These are phyloP conservation scores for Fraxinus nigra DNA, from an alignment of 305 asterid genomes.

Conservation along the genomic window DNA sequence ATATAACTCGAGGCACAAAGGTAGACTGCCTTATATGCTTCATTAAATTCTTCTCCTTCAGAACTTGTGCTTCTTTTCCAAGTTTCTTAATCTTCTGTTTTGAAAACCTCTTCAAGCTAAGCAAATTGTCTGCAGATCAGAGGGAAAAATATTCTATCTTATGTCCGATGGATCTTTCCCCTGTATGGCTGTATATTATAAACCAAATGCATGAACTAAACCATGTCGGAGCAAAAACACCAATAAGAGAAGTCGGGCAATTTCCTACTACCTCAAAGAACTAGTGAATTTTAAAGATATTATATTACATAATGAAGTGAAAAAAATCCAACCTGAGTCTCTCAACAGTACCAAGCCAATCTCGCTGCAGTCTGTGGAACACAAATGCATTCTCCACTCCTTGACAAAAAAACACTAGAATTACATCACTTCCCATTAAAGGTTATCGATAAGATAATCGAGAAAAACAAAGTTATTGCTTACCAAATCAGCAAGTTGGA, in stretches of 20 bases:
- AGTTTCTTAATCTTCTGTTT: slow-evolving; percentile 71
- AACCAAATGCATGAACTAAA: not conserved
- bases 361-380: slow-evolving; percentile 86
- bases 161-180: not conserved
- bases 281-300: not conserved
- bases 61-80: slow-evolving; percentile 68
- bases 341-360: slow-evolving; percentile 66
- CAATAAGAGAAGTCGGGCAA: not conserved
- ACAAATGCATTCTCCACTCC: slow-evolving; percentile 75
- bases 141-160: not conserved
- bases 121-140: slow-evolving; percentile 57
- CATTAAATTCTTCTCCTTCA: slow-evolving; percentile 71
- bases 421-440: slow-evolving; percentile 16
- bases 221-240: not conserved
- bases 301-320: slow-evolving; percentile 1
- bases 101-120: slow-evolving; percentile 84
- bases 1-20: slow-evolving; percentile 73
- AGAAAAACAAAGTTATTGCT: slow-evolving; percentile 20
- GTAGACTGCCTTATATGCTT: slow-evolving; percentile 44
- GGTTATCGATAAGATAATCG: slow-evolving; percentile 10
- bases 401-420: slow-evolving; percentile 25
- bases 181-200: not conserved
- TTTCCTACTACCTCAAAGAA: not conserved
- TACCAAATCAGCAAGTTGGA: slow-evolving; percentile 83
- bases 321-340: slow-evolving; percentile 62